Conservation (phyloP, 2,329 filamentous ascomycete species). For the Pestalotiopsis sp. region DNA sequence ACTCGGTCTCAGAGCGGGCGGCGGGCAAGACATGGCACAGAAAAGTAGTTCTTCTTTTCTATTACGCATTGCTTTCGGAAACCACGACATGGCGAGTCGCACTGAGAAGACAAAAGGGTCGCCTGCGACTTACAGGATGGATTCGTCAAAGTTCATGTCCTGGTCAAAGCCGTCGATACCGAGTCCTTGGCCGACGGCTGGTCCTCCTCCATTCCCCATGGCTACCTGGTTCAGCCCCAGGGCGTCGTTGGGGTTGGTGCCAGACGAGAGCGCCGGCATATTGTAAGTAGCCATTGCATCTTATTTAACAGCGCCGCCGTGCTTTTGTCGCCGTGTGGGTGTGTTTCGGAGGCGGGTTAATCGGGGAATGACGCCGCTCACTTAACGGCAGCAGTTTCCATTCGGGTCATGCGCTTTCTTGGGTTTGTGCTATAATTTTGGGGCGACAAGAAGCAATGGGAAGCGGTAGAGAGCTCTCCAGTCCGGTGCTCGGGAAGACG, state of each 20-base stretch:
- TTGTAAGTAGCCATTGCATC: conserved; percentile 63
- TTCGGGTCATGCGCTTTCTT: not conserved
- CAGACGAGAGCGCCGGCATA: conserved; percentile 47
- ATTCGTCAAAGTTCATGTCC: conserved; percentile 58
- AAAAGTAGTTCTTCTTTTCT: not conserved
- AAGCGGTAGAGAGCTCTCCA: not conserved
- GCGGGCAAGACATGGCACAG: too few species aligned
- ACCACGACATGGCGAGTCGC: not conserved
- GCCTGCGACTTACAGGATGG: conserved; percentile 51
- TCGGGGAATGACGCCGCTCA: not conserved
- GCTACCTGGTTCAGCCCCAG: conserved; percentile 46
- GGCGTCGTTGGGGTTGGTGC: conserved; percentile 45
- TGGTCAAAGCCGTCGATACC: conserved; percentile 55
- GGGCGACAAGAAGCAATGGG: not conserved
- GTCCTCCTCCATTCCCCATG: conserved; percentile 2
- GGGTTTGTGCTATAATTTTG: not conserved
- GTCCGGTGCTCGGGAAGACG: not conserved
- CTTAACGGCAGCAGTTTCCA: not conserved
- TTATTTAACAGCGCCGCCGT: conserved; percentile 18
- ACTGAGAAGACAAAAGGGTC: not conserved
- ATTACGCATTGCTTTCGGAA: not conserved
- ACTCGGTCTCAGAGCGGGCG: not conserved
- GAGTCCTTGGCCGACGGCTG: conserved; percentile 29
- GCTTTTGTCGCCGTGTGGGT: not conserved
- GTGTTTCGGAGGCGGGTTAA: not conserved